Conservation (phyloP, 352 stramenopile species). For the Globisporangium iwayamae region DNA sequence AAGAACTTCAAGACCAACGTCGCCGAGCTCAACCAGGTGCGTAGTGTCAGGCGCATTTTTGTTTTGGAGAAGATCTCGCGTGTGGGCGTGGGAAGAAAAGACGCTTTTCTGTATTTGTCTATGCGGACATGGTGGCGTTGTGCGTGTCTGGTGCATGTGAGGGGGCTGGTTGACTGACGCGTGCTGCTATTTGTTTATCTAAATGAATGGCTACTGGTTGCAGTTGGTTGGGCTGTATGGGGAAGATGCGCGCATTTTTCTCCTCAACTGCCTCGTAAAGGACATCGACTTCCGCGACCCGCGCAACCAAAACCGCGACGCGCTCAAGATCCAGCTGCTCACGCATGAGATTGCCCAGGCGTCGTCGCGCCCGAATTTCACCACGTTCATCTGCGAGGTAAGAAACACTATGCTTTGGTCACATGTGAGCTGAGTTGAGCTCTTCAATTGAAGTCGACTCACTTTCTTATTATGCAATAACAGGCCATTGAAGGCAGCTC, state of each 20-base stretch:
- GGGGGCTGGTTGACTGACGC: neutral
- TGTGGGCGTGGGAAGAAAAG: conserved; percentile 1
- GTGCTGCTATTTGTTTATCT: neutral
- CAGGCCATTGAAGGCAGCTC: conserved; percentile 70
- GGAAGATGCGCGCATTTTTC: conserved; percentile 88
- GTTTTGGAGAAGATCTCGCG: conserved; percentile 19
- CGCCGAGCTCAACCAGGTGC: conserved; percentile 89
- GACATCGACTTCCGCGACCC: conserved; percentile 89
- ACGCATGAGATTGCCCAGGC: conserved; percentile 88
- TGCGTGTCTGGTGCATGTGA: neutral
- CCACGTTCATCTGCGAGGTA: conserved; percentile 86
- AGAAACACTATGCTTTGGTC: conserved; percentile 2
- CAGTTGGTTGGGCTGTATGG: conserved; percentile 90
- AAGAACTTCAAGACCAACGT: conserved; percentile 93
- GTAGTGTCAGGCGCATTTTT: conserved; percentile 16
- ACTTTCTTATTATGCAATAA: neutral
- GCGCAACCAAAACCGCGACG: conserved; percentile 78
- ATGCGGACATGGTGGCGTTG: neutral
- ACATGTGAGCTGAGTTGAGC: neutral
- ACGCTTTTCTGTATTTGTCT: neutral
- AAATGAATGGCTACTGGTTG: neutral
- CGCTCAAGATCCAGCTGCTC: conserved; percentile 88
- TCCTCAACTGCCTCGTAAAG: conserved; percentile 89
- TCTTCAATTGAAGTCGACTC: neutral
- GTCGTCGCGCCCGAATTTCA: conserved; percentile 87